phyloP scores from a whole-genome alignment of 1,284 basidiomycete genomes.

The Marasmius oreades region DNA sequence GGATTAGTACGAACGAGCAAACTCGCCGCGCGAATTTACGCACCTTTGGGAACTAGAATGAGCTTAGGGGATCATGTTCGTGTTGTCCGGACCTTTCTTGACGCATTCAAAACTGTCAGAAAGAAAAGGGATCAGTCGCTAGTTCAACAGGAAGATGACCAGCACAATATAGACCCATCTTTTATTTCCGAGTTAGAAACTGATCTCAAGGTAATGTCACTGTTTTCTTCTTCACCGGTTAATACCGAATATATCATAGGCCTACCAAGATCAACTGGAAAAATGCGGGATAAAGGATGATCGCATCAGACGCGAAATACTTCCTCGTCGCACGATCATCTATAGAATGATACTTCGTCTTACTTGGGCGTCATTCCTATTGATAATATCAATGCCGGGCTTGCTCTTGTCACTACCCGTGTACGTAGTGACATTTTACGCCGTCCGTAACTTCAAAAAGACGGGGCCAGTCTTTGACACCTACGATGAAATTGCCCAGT shows the following conservation, averaged over 20 bases:
- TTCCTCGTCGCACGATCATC: constrained; percentile 52
- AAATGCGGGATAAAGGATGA: constrained; percentile 76
- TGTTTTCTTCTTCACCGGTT: neutral
- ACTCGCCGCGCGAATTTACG: constrained; percentile 75
- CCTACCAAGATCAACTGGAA: constrained; percentile 69
- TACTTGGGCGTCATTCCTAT: constrained; percentile 60
- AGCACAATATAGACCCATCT: constrained; percentile 22
- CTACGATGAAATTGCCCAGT: constrained; percentile 85
- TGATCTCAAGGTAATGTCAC: constrained; percentile 58
- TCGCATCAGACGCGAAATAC: constrained; percentile 62
- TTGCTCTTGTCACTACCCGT: constrained; percentile 78
- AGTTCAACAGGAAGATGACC: constrained; percentile 19
- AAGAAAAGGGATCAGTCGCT: constrained; percentile 4
- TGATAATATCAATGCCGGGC: constrained; percentile 75
- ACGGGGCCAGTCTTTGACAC: constrained; percentile 78
- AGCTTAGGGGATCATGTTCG: constrained; percentile 78
- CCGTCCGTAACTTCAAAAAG: constrained; percentile 68
- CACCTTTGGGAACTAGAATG: constrained; percentile 79
- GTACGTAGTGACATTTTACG: constrained; percentile 63
- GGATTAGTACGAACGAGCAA: constrained; percentile 70
- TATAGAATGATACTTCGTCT: constrained; percentile 64
- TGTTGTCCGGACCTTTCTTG: constrained; percentile 68
- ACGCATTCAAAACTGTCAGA: constrained; percentile 60
- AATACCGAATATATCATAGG: constrained; percentile 32
- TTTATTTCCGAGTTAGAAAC: constrained; percentile 37